Evolutionary conservation across 768 basidiomycete genomes (phyloP).

Genomic region (Gelatoporia subvermispora): DNA sequence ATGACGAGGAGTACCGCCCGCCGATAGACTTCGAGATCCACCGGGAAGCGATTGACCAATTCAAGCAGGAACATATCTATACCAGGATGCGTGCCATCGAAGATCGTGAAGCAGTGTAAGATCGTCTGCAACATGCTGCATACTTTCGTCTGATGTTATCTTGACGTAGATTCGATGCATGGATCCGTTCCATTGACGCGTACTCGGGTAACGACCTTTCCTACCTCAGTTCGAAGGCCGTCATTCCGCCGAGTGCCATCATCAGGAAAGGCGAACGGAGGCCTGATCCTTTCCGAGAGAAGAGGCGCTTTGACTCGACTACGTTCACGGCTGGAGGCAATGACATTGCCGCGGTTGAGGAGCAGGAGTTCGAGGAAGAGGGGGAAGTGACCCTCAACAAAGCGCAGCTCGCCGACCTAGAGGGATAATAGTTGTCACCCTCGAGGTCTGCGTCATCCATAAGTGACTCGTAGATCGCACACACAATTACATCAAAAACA

Average conservation of each 20-base stretch:
- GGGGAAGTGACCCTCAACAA: slow-evolving; percentile 36
- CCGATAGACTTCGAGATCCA: slow-evolving; percentile 69
- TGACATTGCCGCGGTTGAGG: slow-evolving; percentile 16
- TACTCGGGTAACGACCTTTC: slow-evolving; percentile 76
- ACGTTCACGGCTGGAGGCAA: slow-evolving; percentile 20
- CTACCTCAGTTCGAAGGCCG: slow-evolving; percentile 73
- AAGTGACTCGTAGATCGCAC: too few relatives aligned
- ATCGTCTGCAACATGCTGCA: slow-evolving; percentile 8
- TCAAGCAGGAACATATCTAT: slow-evolving; percentile 87
- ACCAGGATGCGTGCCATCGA: slow-evolving; percentile 83
- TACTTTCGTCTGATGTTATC: slow-evolving; percentile 31
- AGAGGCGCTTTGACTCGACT: slow-evolving; percentile 62
- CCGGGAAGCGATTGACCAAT: slow-evolving; percentile 63
- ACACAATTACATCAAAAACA: too few relatives aligned
- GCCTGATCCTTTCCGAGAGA: slow-evolving; percentile 62
- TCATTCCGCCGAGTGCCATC: slow-evolving; percentile 67
- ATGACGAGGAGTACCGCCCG: slow-evolving; percentile 61
- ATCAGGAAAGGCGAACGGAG: slow-evolving; percentile 56
- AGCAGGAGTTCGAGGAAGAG: slow-evolving; percentile 36
- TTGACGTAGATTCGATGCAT: slow-evolving; percentile 57
- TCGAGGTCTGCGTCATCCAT: too few relatives aligned
- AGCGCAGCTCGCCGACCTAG: slow-evolving; percentile 37
- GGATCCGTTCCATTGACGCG: slow-evolving; percentile 71
- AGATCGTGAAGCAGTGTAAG: slow-evolving; percentile 71
- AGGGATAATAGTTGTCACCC: slow-evolving; percentile 28